Conservation (phyloP, 2,329 filamentous ascomycete genomes). For the Penicillium sp. region DNA sequence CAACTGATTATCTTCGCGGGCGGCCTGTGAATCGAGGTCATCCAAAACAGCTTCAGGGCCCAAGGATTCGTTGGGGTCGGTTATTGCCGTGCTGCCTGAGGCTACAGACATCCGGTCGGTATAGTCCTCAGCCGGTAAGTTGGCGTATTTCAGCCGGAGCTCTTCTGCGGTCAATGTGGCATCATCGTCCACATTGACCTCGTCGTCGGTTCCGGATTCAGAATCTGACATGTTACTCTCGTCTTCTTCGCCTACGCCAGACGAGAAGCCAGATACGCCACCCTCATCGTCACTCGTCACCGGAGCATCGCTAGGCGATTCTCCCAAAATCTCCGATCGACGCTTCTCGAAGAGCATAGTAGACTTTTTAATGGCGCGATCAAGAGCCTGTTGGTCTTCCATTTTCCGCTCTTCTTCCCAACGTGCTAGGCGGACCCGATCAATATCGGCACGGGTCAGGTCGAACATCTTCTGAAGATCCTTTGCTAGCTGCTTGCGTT, state of each 20-base stretch:
- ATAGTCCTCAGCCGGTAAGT: constrained; percentile 25
- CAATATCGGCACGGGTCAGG: constrained; percentile 50
- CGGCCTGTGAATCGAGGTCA: constrained; percentile 15
- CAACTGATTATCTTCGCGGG: constrained; percentile 27
- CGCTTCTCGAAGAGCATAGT: constrained; percentile 43
- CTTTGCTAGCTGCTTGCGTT: constrained; percentile 63
- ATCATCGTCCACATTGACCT: constrained; percentile 35
- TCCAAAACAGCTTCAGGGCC: constrained; percentile 17
- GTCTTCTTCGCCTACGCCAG: constrained; percentile 53
- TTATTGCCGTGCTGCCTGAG: constrained; percentile 17
- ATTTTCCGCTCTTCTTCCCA: constrained; percentile 51
- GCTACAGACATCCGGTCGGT: constrained; percentile 21
- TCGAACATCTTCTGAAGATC: constrained; percentile 56
- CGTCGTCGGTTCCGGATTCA: constrained; percentile 37
- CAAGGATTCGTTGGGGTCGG: constrained; percentile 16
- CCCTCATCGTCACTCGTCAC: constrained; percentile 51
- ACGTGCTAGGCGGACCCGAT: constrained; percentile 46
- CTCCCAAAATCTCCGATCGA: constrained; percentile 38
- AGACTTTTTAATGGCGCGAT: constrained; percentile 46
- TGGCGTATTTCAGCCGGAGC: constrained; percentile 41
- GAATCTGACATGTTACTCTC: constrained; percentile 45
- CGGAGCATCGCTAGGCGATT: constrained; percentile 61
- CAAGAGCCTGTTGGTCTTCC: constrained; percentile 46
- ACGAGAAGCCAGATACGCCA: constrained; percentile 30
- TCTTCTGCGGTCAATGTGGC: constrained; percentile 41